Evolutionary conservation across 805 yeast genomes (phyloP), one percentile per base, ranked within the genome.

Genomic region (Tetrapisispora taiwanensis): DNA sequence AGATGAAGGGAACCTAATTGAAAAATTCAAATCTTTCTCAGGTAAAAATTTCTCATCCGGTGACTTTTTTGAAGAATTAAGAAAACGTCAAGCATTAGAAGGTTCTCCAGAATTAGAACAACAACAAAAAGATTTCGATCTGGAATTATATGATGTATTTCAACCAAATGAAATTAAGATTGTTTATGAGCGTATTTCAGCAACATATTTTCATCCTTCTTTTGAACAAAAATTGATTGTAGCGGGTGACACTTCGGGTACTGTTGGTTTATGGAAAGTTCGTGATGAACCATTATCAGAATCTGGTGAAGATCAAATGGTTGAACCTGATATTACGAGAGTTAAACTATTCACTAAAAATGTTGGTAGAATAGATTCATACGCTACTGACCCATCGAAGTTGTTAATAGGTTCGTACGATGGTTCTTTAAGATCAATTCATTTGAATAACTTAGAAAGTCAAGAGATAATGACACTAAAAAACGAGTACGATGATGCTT

Each of bases 211-310:
- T 59, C 97, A 90, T 62, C 96, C 97, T 0, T 64, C 84, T 0
- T 59, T 58, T 0, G 73, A 71, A 1, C 78, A 78, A 48, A 72
- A 82, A 50, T 55, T 90, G 4, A 70, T 88, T 1, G 59, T 85
- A 28, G 96, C 88, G 1, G 97, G 97, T 38, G 98, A 92, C 63
- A 85, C 86, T 12, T 65, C 67, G n/a, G 98, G 98, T 6, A 74
- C 78, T 49, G 64, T 88, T 36, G 97, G 97, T 0, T 71, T 92
- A 14, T 90, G 97, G 97, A 79, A 89, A 36, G 81, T 84, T 7
- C 53, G 59, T 44, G 59, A 56, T 30, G 50, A 54, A 20, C 49
- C 54, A n/a, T 49, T 55, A 15, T 51, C 48, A 6, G 66, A 62
- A 22, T 42, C 49, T 17, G 58, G 55, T 15, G 56, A 60, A 3